Evolutionary conservation across 2,329 filamentous ascomycete species (phyloP).

Genomic region (Scytalidium sp.): DNA sequence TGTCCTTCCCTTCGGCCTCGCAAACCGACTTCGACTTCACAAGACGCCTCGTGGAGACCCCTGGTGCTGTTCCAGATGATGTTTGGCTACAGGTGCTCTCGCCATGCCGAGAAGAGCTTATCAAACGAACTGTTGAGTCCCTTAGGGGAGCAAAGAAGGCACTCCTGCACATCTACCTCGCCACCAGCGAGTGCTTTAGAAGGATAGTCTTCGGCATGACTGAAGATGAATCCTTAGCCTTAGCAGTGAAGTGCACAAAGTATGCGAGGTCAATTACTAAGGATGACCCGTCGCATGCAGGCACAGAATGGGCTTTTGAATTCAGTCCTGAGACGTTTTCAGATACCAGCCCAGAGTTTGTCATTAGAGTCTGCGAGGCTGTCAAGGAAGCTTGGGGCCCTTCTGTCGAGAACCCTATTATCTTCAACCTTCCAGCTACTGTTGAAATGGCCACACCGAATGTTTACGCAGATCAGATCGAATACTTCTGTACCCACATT

Average conservation of each 20-base stretch:
- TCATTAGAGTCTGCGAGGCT: conserved; percentile 79
- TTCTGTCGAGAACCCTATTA: conserved; percentile 73
- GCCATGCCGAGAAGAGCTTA: conserved; percentile 88
- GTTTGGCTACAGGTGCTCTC: conserved; percentile 90
- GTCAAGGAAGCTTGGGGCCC: conserved; percentile 95
- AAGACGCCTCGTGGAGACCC: conserved; percentile 78
- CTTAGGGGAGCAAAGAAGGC: conserved; percentile 88
- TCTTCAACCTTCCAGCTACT: conserved; percentile 95
- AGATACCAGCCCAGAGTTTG: conserved; percentile 82
- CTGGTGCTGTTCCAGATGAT: conserved; percentile 79
- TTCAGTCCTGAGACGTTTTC: conserved; percentile 90
- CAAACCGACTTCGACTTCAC: conserved; percentile 97
- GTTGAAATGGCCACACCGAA: conserved; percentile 96
- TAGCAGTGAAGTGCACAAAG: conserved; percentile 83
- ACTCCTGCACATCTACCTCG: conserved; percentile 92
- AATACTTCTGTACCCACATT: conserved; percentile 89
- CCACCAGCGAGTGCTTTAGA: conserved; percentile 94
- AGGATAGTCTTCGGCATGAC: conserved; percentile 85
- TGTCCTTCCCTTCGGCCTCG: conserved; percentile 91
- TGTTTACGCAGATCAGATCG: conserved; percentile 92
- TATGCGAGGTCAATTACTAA: conserved; percentile 90
- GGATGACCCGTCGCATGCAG: conserved; percentile 56
- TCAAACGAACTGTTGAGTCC: conserved; percentile 83
- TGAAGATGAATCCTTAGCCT: conserved; percentile 74
- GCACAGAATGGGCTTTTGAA: conserved; percentile 72